Evolutionary conservation across 768 basidiomycete species (phyloP), one percentile per base, ranked within the genome.

Genomic region (Russula sp.): DNA sequence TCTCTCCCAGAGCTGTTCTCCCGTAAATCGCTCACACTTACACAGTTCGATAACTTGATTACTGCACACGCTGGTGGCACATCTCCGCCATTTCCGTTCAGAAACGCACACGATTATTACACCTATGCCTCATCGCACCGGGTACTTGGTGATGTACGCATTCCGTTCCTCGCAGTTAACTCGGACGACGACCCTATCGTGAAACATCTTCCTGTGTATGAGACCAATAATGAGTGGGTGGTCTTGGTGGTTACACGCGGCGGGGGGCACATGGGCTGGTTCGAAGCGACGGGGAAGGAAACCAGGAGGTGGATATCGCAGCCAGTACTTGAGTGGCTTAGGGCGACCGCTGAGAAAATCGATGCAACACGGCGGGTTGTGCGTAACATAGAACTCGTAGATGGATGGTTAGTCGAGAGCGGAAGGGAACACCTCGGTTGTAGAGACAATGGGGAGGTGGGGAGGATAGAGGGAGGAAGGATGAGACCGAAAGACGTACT

Each of bases 211-310:
- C 89, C 88, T 18, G 77, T 80, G 69, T 76, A 84, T 59, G 77
- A 76, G 8, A 78, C 76, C 60, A 78, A 76, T 20, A 83, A 82
- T 65, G 43, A 70, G 55, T 79, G 79, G 69, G 80, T 87, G 9
- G 76, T 82, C 2, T 83, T 87, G 75, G 83, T 76, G n/a, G 70
- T 86, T 51, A 93, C 92, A 0, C 73, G 75, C 39, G 74, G 76
- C 20, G 92, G 92, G 1, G 92, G 92, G 0, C 92, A 95, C 74
- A 77, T 95, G 14, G 92, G 92, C 41, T 95, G 92, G 92, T 93
- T 91, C 68, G 83, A 87, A 73, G 71, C 68, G 22, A 57, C 64
- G 14, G 67, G 61, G 20, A 45, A 65, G 1, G 71, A 72, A 16
- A 70, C 71, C 3, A 50, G n/a, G 48, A 75, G 89, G 54, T 93